phyloP scores from a whole-genome alignment of 2,329 filamentous ascomycete species.

The Botrytis fabae region DNA sequence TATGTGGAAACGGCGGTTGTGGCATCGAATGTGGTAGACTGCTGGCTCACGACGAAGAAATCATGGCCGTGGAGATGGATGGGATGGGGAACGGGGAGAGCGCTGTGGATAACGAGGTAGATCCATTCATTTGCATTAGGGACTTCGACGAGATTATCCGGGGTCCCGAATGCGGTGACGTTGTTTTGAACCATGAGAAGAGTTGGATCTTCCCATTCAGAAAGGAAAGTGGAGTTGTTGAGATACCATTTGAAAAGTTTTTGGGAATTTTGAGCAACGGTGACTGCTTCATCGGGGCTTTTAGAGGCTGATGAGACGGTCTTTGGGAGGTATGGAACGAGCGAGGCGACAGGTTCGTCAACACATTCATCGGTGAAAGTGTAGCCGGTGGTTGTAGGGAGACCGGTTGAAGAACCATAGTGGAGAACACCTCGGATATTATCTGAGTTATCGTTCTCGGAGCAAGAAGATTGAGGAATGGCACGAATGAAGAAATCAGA shows the following conservation, averaged over 20 bases:
- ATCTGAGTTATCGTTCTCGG: conserved; percentile 55
- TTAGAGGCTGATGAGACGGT: conserved; percentile 25
- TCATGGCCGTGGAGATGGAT: conserved; percentile 53
- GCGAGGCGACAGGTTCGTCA: conserved; percentile 36
- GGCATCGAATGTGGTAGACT: conserved; percentile 41
- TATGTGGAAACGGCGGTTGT: conserved; percentile 32
- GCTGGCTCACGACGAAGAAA: conserved; percentile 49
- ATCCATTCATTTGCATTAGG: conserved; percentile 37
- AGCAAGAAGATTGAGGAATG: conserved; percentile 55
- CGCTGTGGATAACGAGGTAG: conserved; percentile 38
- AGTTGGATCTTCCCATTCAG: conserved; percentile 52
- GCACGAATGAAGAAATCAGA: conserved; percentile 59
- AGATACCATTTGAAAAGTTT: conserved; percentile 50
- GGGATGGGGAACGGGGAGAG: conserved; percentile 33
- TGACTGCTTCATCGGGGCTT: conserved; percentile 30
- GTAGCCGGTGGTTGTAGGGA: conserved; percentile 37
- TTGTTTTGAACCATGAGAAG: conserved; percentile 41
- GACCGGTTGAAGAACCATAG: conserved; percentile 46
- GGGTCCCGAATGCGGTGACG: conserved; percentile 31
- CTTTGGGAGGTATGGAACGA: conserved; percentile 35
- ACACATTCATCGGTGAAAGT: conserved; percentile 35
- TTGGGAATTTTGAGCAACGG: conserved; percentile 31
- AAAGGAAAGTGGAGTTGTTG: conserved; percentile 48
- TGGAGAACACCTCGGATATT: conserved; percentile 49
- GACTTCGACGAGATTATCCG: conserved; percentile 34